These are phyloP conservation scores for Prinsepia uniflora DNA, from an alignment of 306 rosid genomes.

Conservation along the genomic window DNA sequence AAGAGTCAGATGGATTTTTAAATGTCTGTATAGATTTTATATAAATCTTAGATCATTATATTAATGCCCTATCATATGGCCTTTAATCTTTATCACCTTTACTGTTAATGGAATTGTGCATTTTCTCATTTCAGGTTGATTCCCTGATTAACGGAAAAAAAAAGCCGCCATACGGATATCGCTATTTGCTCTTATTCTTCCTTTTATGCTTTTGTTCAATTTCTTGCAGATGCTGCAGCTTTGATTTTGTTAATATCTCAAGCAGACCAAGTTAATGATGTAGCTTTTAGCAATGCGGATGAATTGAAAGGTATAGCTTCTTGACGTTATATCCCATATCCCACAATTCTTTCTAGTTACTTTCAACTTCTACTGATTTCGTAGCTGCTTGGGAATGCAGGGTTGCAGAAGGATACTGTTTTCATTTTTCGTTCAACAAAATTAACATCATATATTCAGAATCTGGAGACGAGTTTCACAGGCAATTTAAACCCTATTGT, in stretches of 20 bases:
- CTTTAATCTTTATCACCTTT: background rate
- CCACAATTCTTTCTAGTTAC: conserved; percentile 11
- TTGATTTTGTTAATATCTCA: conserved; percentile 53
- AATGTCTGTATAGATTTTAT: background rate
- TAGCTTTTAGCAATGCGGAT: conserved; percentile 45
- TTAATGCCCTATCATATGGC: background rate
- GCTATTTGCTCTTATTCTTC: conserved; percentile 7
- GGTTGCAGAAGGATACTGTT: conserved; percentile 55
- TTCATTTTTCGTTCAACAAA: conserved; percentile 54
- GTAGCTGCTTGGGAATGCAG: conserved; percentile 42
- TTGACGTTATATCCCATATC: conserved; percentile 13
- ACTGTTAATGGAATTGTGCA: background rate
- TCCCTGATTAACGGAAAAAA: conserved; percentile 5
- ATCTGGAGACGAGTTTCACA: conserved; percentile 49
- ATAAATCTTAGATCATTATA: background rate
- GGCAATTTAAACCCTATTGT: conserved; percentile 41
- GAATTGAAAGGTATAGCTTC: conserved; percentile 50
- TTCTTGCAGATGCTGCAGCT: conserved; percentile 64
- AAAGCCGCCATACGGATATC: background rate
- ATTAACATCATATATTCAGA: conserved; percentile 41
- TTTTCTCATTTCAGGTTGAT: background rate
- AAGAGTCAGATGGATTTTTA: background rate
- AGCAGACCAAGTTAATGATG: conserved; percentile 45
- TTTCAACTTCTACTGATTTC: conserved; percentile 23
- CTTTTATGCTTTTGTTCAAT: conserved; percentile 20